phyloP scores from a whole-genome alignment of 352 stramenopile species.

The Phytopythium helicoides region DNA sequence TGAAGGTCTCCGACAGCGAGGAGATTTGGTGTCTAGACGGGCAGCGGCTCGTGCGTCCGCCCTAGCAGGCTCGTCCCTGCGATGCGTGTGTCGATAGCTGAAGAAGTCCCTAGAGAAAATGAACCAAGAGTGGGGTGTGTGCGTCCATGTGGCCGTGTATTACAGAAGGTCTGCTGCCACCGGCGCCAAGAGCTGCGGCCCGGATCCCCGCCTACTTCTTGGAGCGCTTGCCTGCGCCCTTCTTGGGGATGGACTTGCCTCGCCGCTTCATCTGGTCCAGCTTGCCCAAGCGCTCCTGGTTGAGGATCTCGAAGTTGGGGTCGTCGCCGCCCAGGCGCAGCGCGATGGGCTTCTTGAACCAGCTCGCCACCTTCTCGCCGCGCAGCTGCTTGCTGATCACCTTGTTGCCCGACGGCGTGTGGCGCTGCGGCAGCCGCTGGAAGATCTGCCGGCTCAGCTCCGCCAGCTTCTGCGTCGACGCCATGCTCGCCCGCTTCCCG shows the following conservation, averaged over 20 bases:
- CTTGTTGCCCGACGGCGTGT: slow-evolving; percentile 83
- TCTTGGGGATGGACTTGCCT: slow-evolving; percentile 86
- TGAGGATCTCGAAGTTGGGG: slow-evolving; percentile 83
- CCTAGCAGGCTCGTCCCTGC: background rate
- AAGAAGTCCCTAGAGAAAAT: background rate
- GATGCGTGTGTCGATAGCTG: background rate
- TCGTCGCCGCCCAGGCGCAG: slow-evolving; percentile 77
- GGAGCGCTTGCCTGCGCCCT: slow-evolving; percentile 83
- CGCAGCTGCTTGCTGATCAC: slow-evolving; percentile 89
- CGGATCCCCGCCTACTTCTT: slow-evolving; percentile 59
- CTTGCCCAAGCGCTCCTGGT: slow-evolving; percentile 71
- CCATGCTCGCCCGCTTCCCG: slow-evolving; percentile 12
- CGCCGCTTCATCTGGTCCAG: slow-evolving; percentile 86
- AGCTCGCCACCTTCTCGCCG: slow-evolving; percentile 81
- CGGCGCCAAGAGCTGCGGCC: background rate
- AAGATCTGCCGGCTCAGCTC: slow-evolving; percentile 88
- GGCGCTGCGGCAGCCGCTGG: slow-evolving; percentile 80
- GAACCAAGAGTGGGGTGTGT: background rate
- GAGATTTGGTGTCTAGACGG: slow-evolving; percentile 81
- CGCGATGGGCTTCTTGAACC: slow-evolving; percentile 84
- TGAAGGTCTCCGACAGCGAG: slow-evolving; percentile 12
- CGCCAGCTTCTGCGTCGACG: slow-evolving; percentile 62
- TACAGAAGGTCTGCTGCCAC: background rate
- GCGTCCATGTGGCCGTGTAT: slow-evolving; percentile 1
- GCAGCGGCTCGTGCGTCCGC: slow-evolving; percentile 18